Base-by-base conservation (phyloP, 495 filamentous ascomycete species). In the Podospora bellae-mahoneyi region DNA sequence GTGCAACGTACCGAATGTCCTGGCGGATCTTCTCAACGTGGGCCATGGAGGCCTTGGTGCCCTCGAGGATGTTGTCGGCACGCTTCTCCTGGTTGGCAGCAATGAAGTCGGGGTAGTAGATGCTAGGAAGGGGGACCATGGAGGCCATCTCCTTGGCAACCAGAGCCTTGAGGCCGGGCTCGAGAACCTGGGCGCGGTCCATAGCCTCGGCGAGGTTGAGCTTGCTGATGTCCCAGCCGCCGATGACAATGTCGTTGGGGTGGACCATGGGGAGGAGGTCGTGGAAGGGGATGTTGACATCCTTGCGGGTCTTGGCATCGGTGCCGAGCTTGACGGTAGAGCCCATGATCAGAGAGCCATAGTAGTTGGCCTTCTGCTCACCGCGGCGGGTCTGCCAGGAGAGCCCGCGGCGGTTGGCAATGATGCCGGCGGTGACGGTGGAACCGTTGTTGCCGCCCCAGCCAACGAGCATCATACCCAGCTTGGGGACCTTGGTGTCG, bases 51-150 rank as follows among this genome's bases (percentile, higher is more conserved):
- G 92, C 93, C 84, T 96, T 96, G 78, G 85, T 84, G 48, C 95
- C 95, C 66, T 90, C 81, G 58, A 98, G 79, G 67, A 96, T 71
- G 74, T 99, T 98, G 82, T 99, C 92, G 67, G 96, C 95, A 76
- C 95, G 92, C 73, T 94, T 94, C 79, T 93, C 94, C 84, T 99
- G 95, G 84, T 99, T 99, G 79, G 95, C 91, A 68, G 95, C 95
- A 76, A 99, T 99, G 84, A 98, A 99, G 80, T 99, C 95, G 4
- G 95, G 95, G 77, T 99, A 99, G 87, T 98, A 99, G 82, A 97
- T 91, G 80, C 90, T 93, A 30, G 93, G 94, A 71, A 98, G 86
- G 18, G 95, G 95, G 74, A 89, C 89, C 89, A 98, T 91, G 71
- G 83, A 82, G 69, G 87, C 84, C 94, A 98, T 94, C 82, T 97